Conservation (phyloP, 1,139 yeast genomes). For the Hyphopichia fennica region DNA sequence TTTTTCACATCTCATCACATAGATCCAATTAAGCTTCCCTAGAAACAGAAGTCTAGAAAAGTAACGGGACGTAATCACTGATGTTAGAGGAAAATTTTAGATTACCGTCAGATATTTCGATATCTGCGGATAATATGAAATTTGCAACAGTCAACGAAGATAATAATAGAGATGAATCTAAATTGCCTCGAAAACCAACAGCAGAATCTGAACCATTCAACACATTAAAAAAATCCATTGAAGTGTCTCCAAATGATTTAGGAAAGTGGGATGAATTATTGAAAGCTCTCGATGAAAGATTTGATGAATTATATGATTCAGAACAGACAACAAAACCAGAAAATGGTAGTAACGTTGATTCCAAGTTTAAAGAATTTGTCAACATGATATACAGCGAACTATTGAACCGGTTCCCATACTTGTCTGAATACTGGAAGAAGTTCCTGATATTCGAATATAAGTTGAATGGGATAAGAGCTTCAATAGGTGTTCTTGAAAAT, state of each 20-base stretch:
- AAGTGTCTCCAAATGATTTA: conserved; percentile 21
- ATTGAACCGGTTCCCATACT: conserved; percentile 53
- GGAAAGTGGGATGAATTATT: conserved; percentile 33
- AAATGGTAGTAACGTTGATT: conserved; percentile 10
- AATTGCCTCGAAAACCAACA: neutral
- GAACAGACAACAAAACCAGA: conserved; percentile 4
- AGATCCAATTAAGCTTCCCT: too few species aligned
- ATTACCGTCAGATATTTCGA: conserved; percentile 5
- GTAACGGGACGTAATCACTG: too few species aligned
- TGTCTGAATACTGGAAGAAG: conserved; percentile 61
- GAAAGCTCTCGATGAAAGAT: conserved; percentile 18
- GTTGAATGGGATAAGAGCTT: conserved; percentile 51
- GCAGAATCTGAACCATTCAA: conserved; percentile 2
- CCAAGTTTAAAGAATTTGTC: conserved; percentile 21
- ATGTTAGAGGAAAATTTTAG: neutral
- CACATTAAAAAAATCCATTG: conserved; percentile 3
- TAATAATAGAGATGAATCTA: neutral
- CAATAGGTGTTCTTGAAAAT: conserved; percentile 45
- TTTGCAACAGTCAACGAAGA: neutral
- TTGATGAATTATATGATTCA: conserved; percentile 11
- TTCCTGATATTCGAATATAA: conserved; percentile 56
- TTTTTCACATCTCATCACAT: too few species aligned
- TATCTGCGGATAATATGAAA: neutral
- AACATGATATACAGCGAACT: conserved; percentile 27
- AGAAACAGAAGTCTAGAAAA: too few species aligned